Evolutionary conservation across 2,329 filamentous ascomycete species (phyloP).

Genomic region (Penicillium fuscoglaucum): DNA sequence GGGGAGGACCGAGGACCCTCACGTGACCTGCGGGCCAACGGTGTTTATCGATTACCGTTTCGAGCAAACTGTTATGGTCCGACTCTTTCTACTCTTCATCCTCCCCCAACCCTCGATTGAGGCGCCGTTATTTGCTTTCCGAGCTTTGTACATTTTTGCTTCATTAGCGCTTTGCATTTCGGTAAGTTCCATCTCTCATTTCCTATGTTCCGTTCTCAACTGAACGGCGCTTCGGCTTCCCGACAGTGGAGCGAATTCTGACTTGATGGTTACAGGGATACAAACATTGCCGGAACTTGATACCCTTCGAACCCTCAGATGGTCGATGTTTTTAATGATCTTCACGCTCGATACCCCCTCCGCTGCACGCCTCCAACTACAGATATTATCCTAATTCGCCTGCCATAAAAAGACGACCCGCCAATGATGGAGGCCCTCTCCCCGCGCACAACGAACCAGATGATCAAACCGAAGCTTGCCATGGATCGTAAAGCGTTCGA

Average conservation of each 20-base stretch:
- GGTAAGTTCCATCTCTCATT: constrained; percentile 16
- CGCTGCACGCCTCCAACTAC: not conserved
- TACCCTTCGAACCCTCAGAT: constrained; percentile 21
- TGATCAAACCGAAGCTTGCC: constrained; percentile 43
- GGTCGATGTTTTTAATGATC: constrained; percentile 19
- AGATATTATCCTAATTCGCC: constrained; percentile 9
- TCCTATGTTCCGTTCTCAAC: constrained; percentile 10
- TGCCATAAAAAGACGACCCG: constrained; percentile 3
- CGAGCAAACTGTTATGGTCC: constrained; percentile 31
- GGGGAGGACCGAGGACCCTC: not conserved
- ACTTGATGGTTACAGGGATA: constrained; percentile 29
- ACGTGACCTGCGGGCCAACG: constrained; percentile 20
- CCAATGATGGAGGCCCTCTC: constrained; percentile 51
- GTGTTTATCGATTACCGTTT: constrained; percentile 45
- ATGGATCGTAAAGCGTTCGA: constrained; percentile 43
- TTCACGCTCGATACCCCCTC: constrained; percentile 15
- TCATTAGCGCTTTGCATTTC: constrained; percentile 31
- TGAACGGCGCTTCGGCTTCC: constrained; percentile 14
- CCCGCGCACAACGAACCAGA: constrained; percentile 50
- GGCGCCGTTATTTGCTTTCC: constrained; percentile 20
- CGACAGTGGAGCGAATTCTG: constrained; percentile 21
- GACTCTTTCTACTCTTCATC: constrained; percentile 24
- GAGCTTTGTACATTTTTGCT: constrained; percentile 27
- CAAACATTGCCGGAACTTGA: constrained; percentile 27
- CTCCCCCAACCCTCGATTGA: constrained; percentile 19